Evolutionary conservation across 352 stramenopile genomes (phyloP), one percentile per base, ranked within the genome.

Genomic region (Globisporangium barbulae): DNA sequence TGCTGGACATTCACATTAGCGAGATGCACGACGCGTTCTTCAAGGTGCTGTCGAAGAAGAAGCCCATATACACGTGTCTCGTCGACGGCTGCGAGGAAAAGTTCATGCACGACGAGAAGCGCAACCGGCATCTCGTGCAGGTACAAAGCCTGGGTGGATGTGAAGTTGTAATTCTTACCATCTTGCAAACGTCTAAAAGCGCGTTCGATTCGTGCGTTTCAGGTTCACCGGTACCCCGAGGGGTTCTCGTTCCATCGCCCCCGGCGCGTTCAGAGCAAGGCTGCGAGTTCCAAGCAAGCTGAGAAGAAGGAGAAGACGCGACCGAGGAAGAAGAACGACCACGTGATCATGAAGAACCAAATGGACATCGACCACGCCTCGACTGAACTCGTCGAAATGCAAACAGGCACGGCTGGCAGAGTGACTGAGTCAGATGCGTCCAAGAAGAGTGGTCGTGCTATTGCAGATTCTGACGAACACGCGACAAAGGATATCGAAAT

Each of bases 1-100:
- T 88, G 33, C 55, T 88, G 25, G 78, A 85, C 37, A 75, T 88
- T 39, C 78, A 88, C 58, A 69, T 88, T 30, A 76, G 79, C 68
- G 79, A 88, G 69, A 84, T 65, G 47, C 79, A 88, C 57, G 79
- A 88, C 62, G 75, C 79, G 53, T 88, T 81, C 56, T 88, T 88
- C 70, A 76, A 78, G 53, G 70, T 88, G 44, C 53, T 88, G 37
- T 78, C 76, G 22, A 84, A 83, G 68, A 79, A 79, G 30, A 76
- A 86, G 59, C 75, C 76, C 30, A 86, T 86, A 76, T 86, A 82
- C 45, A 57, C 66, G 28, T 88, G 79, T 47, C 64, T 88, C 15
- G 79, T 85, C 33, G 76, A 85, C 55, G 79, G 79, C 25, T 88
- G 79, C 50, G 48, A 39, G 8, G 61, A 79, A 17, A 67, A 61